phyloP scores from a whole-genome alignment of 805 yeast genomes.

The Cyberlindnera mississippiensis region DNA sequence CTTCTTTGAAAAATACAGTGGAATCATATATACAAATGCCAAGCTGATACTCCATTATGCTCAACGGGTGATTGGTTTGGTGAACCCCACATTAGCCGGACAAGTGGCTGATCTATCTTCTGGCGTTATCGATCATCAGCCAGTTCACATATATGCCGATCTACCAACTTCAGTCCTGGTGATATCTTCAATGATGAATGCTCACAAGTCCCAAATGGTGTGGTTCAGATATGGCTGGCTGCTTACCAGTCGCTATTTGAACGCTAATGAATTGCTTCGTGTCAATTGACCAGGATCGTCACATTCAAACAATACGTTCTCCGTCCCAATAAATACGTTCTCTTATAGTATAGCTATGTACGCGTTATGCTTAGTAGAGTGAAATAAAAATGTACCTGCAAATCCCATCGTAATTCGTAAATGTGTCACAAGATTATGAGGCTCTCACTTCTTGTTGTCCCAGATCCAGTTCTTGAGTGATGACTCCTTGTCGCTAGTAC shows the following conservation, averaged over 20 bases:
- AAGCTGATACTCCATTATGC: slow-evolving; percentile 2
- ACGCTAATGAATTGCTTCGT: slow-evolving; percentile 57
- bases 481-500: slow-evolving; percentile 3
- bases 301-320: no score
- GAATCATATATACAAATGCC: slow-evolving; percentile 28
- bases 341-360: no score
- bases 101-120: neutral
- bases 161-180: slow-evolving; percentile 29
- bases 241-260: slow-evolving; percentile 68
- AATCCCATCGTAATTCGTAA: no score
- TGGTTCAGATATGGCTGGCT: slow-evolving; percentile 96
- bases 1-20: slow-evolving; percentile 44
- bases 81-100: neutral
- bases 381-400: no score
- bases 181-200: slow-evolving; percentile 72
- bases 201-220: slow-evolving; percentile 86
- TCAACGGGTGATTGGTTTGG: neutral
- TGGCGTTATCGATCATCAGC: slow-evolving; percentile 11
- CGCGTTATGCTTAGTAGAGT: no score
- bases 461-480: slow-evolving; percentile 22
- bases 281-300: no score
- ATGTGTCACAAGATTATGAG: no score
- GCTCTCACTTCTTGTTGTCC: slow-evolving; percentile 12
- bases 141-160: slow-evolving; percentile 32
- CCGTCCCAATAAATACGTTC: no score